Conservation (phyloP, 768 basidiomycete genomes). For the Macrolepiota dolichaula region DNA sequence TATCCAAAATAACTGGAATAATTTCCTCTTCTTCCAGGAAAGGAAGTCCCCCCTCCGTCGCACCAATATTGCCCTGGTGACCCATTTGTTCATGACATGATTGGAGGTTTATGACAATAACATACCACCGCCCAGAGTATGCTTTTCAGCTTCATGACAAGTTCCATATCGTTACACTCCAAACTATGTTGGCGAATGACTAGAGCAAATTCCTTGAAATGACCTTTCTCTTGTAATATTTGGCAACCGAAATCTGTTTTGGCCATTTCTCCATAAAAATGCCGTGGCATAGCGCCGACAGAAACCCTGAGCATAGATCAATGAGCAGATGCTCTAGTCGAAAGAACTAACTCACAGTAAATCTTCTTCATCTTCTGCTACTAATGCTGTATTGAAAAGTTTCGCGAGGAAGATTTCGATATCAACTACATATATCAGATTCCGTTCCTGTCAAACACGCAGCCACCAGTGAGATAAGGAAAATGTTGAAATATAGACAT, state of each 20-base stretch:
- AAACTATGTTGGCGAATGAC: slow-evolving; percentile 85
- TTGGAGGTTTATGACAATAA: not conserved
- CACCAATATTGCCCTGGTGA: slow-evolving; percentile 86
- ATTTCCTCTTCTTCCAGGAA: slow-evolving; percentile 96
- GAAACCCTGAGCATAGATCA: slow-evolving; percentile 47
- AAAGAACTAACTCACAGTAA: slow-evolving; percentile 36
- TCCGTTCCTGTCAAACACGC: slow-evolving; percentile 71
- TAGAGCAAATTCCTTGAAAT: slow-evolving; percentile 87
- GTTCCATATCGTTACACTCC: slow-evolving; percentile 78
- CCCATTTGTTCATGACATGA: not conserved
- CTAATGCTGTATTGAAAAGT: slow-evolving; percentile 56
- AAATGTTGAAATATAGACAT: not conserved
- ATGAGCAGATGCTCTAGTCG: not conserved
- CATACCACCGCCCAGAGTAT: slow-evolving; percentile 95
- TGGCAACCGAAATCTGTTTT: slow-evolving; percentile 95
- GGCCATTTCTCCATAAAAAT: slow-evolving; percentile 98
- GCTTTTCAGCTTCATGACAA: slow-evolving; percentile 90
- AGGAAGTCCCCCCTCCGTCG: slow-evolving; percentile 85
- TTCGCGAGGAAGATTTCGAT: slow-evolving; percentile 89
- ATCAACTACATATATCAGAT: slow-evolving; percentile 89
- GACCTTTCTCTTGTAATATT: slow-evolving; percentile 84
- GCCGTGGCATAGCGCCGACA: slow-evolving; percentile 86
- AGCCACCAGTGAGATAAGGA: not conserved
- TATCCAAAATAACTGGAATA: slow-evolving; percentile 84
- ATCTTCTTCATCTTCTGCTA: slow-evolving; percentile 68